Base-by-base conservation (phyloP, 2,329 filamentous ascomycete species). In the Diaporthe caulivora region DNA sequence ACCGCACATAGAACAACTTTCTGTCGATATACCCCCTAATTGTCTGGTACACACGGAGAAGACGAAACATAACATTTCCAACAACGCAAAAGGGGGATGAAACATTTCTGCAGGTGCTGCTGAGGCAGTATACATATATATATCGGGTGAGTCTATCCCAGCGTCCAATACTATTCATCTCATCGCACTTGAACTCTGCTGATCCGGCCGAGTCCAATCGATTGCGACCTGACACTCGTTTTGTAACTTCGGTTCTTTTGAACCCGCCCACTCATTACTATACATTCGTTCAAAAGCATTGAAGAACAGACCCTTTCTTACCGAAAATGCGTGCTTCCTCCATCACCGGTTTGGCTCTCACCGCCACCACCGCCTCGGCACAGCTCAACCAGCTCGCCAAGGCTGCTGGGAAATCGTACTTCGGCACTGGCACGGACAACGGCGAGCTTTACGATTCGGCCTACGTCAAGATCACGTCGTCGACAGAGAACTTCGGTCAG, bases 391-490 rank as follows among this genome's bases (percentile, higher is more conserved):
- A 67, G 34, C 71, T 75, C 7, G 71, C 67, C 17, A 67, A 73
- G 44, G 47, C 65, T n/a, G 73, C 73, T 31, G 73, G 73, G 10
- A 40, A 70, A 47, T 51, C 53, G 74, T 93, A 92, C 82, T 93
- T 92, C 68, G 92, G 91, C 72, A 89, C 90, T 1, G 91, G 91
- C 1, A 89, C 90, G 57, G 89, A 93, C 79, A 91, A 92, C 71
- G 79, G 80, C 2, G 86, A 88, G 75, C 80, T 89, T 44, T 84
- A 82, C 60, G 89, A 93, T 80, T 78, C 81, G 24, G 78, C 84
- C 31, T 93, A 93, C 80, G 82, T 86, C 29, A 80, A 82, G n/a
- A 88, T 92, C 75, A 83, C 91, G 49, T 85, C 85, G 76, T 83
- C 91, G 80, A 82, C 78, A 13, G 82, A 84, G 65, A 89, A 92